phyloP scores from a whole-genome alignment of 345 rosid genomes.

The Salix exigua region DNA sequence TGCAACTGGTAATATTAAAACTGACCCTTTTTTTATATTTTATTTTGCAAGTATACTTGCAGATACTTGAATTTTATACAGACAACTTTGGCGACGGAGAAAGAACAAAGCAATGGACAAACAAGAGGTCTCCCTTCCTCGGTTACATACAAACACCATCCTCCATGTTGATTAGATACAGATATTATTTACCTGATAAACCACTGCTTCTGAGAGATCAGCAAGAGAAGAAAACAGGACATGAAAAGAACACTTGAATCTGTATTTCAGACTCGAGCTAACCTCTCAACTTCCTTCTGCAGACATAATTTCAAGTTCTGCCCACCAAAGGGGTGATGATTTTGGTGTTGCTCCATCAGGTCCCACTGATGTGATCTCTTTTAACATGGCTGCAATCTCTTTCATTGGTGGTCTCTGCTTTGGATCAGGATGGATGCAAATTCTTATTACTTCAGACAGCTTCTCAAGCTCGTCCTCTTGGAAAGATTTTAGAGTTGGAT shows the following conservation, averaged over 20 bases:
- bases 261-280: neutral
- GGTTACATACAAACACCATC: conserved; percentile 3
- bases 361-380: conserved; percentile 62
- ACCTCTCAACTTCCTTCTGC: conserved; percentile 39
- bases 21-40: neutral
- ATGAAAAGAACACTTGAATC: neutral
- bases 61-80: neutral
- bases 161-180: neutral
- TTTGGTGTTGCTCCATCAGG: conserved; percentile 75
- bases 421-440: conserved; percentile 58
- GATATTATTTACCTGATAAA: neutral
- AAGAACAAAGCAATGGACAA: neutral
- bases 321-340: conserved; percentile 92
- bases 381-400: conserved; percentile 52
- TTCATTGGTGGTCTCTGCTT: conserved; percentile 56
- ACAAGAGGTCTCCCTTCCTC: neutral
- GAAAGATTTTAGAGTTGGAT: conserved; percentile 59
- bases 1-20: neutral
- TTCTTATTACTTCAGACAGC: conserved; percentile 54
- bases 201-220: neutral
- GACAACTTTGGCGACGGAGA: neutral
- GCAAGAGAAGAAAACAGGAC: neutral
- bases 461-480: conserved; percentile 49
- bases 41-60: neutral
- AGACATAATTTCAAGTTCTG: conserved; percentile 86